Evolutionary conservation across 768 basidiomycete species (phyloP), one percentile per base, ranked within the genome.

Genomic region (Pisolithus tinctorius): DNA sequence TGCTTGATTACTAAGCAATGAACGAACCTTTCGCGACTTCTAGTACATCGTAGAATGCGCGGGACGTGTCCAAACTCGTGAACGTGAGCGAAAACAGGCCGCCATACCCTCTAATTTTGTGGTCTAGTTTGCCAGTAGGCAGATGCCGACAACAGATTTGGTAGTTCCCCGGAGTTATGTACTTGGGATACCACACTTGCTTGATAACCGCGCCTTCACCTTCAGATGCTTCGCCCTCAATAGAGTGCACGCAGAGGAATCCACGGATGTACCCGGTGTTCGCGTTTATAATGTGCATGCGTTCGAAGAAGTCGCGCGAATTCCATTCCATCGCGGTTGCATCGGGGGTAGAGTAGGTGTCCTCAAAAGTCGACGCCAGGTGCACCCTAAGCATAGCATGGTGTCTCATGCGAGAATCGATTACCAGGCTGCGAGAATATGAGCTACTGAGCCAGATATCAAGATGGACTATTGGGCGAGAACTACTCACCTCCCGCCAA

Each of bases 241-340:
- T 49, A 1, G 84, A 84, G 43, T 77, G 80, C 2, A 80, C 73
- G 36, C 74, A 77, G 27, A 99, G 74, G 64, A 86, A 81, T 47
- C 88, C 84, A 66, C 92, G 93, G 50, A 94, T 73, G 41, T 78
- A 79, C 63, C 91, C 84, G 3, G 94, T 75, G 65, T 95, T 98
- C 26, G 68, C 65, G 66, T 98, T 90, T 67, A 94, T 91, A 47
- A 73, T 66, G 50, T 74, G 74, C 57, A 93, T 78, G 50, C 95
- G 89, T 9, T 72, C 74, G 48, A 76, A 69, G 73, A 95, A 98
- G 70, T 96, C 85, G 47, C 95, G 89, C 16, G 95, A 98, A 70
- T 99, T 99, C 57, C 94, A 87, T 65, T 99, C 95, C 88, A 99
- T 88, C 74, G 83, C 94, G 50, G 97, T 82, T 38, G 90, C 93